A percentile compares a stretch with the other conserved stretches of the same genome.
Evolutionary conservation across 768 basidiomycete species (phyloP).

Genomic region (Hydnum rufescens): DNA sequence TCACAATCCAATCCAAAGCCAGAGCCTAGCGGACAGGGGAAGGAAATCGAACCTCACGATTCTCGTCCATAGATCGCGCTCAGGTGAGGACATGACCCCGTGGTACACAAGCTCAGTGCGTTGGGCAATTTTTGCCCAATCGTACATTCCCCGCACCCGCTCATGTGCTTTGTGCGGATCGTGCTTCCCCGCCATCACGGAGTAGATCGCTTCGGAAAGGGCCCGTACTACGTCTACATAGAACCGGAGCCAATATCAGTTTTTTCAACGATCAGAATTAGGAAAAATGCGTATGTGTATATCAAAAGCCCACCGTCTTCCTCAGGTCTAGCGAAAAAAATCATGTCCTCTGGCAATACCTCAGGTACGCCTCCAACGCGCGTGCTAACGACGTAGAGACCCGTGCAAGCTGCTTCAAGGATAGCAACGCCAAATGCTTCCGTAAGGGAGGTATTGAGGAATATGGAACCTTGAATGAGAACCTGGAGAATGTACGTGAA

Average conservation of each 20-base stretch:
- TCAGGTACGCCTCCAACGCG: constrained; percentile 92
- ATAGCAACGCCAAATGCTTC: constrained; percentile 97
- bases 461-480: constrained; percentile 73
- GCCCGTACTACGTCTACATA: constrained; percentile 63
- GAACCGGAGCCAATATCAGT: not conserved
- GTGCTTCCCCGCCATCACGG: constrained; percentile 45
- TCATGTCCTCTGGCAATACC: constrained; percentile 83
- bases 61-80: constrained; percentile 57
- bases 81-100: constrained; percentile 36
- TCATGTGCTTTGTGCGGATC: constrained; percentile 60
- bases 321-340: constrained; percentile 83
- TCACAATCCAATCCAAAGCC: too few species aligned
- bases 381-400: constrained; percentile 85
- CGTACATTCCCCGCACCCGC: constrained; percentile 65
- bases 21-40: not conserved
- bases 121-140: constrained; percentile 60
- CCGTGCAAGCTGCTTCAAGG: constrained; percentile 87
- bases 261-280: not conserved
- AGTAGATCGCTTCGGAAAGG: constrained; percentile 56
- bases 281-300: not conserved
- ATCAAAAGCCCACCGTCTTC: constrained; percentile 55
- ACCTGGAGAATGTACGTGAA: constrained; percentile 38
- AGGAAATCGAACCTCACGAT: constrained; percentile 39
- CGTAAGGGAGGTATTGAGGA: constrained; percentile 86
- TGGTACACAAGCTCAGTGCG: constrained; percentile 75